These are phyloP conservation scores for Sporothrix variecibatus DNA, from an alignment of 2,329 filamentous ascomycete species.

Conservation along the genomic window DNA sequence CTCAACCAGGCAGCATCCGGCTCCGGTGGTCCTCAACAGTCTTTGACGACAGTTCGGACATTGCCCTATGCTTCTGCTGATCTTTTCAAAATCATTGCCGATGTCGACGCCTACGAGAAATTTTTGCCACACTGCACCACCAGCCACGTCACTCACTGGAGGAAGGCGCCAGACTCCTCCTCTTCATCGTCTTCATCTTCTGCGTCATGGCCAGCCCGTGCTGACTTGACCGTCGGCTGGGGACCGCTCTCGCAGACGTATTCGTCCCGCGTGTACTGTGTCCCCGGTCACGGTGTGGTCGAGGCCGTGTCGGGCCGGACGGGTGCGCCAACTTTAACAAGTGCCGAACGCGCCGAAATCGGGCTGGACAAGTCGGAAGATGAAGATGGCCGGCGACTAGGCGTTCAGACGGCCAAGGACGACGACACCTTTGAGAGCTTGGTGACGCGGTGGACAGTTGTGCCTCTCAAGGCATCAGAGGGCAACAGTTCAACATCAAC, in stretches of 20 bases:
- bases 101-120: slow-evolving; percentile 77
- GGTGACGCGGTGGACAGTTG: slow-evolving; percentile 69
- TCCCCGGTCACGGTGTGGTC: slow-evolving; percentile 62
- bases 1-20: slow-evolving; percentile 18
- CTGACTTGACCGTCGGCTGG: slow-evolving; percentile 82
- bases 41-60: slow-evolving; percentile 70
- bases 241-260: slow-evolving; percentile 82
- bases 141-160: slow-evolving; percentile 74
- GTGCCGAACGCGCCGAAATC: slow-evolving; percentile 37
- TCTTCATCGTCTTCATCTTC: slow-evolving; percentile 36
- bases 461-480: slow-evolving; percentile 43
- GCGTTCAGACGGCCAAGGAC: slow-evolving; percentile 27
- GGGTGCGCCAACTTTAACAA: slow-evolving; percentile 44
- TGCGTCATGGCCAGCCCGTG: slow-evolving; percentile 66
- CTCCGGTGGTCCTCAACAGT: slow-evolving; percentile 51
- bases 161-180: slow-evolving; percentile 36
- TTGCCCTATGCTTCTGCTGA: slow-evolving; percentile 71
- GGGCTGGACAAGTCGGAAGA: slow-evolving; percentile 31
- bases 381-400: slow-evolving; percentile 16
- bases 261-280: slow-evolving; percentile 75
- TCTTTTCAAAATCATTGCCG: slow-evolving; percentile 84
- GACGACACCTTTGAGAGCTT: slow-evolving; percentile 64
- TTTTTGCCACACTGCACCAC: slow-evolving; percentile 92
- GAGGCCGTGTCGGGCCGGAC: slow-evolving; percentile 69
- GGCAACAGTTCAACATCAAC: slow-evolving; percentile 55